Base-by-base conservation (phyloP, 345 rosid genomes). In the Eucalyptus lansdowneana region DNA sequence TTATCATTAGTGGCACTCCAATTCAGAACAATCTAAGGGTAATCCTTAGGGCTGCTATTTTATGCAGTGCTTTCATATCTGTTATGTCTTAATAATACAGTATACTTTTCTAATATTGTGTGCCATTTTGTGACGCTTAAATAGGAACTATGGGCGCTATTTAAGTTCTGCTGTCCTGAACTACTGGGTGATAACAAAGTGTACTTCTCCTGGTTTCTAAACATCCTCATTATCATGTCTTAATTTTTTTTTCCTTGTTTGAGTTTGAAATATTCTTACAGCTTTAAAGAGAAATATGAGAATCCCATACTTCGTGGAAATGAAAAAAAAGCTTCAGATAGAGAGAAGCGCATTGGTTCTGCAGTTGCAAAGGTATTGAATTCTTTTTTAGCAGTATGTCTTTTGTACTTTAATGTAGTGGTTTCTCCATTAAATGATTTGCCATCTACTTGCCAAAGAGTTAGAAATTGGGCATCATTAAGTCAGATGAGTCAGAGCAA, bases 21-120 rank as follows among this genome's bases (percentile, higher is more conserved):
- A 94, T 98, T 90, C 99, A 98, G 89, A 98, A 98, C 93, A 98
- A 98, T 92, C 97, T 98, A 34, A 97, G 96, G 97, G 99, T 98
- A 94, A 89, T 81, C 29, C 90, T 80, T 72, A 65, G 91, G 34
- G 58, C 50, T 91, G 76, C 87, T 89, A 22, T 91, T 19, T 19
- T 58, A 17, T 89, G 22, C 87, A 72, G 22, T 86, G 88, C 40
- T 12, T 51, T 80, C 80, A 14, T 58, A 62, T 72, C 51, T 90
- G 87, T 85, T 85, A 29, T 90, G 21, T 67, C 27, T 89, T 40
- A 13, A 13, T 88, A 31, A 88, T 67, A 50, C 49, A 80, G 86
- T 81, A n/a, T 89, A 86, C 76, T 87, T n/a, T 58, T 11, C 85
- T 69, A 53, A 58, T 86, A 29, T 12, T n/a, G 47, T 51, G 88